A percentile compares a stretch with the other conserved stretches of the same genome.
phyloP scores from a whole-genome alignment of 2,329 filamentous ascomycete species.

The Colletotrichum tanaceti region DNA sequence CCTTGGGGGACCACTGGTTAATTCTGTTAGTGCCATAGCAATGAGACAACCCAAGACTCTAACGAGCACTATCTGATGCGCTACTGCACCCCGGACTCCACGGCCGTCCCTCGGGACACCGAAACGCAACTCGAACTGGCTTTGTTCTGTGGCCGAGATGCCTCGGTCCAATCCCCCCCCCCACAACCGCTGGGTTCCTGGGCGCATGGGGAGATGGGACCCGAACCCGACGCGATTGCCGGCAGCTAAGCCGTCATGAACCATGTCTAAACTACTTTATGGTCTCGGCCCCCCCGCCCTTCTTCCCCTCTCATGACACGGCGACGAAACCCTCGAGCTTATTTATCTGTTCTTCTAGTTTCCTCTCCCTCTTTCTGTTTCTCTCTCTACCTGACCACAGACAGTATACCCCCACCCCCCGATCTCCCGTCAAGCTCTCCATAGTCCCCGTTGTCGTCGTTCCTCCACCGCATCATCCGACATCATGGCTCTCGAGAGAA shows the following conservation, averaged over 20 bases:
- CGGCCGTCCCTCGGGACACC: constrained; percentile 11
- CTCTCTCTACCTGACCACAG: background rate
- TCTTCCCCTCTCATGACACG: constrained; percentile 8
- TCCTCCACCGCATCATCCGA: constrained; percentile 44
- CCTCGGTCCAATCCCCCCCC: constrained; percentile 37
- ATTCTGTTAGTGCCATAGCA: background rate
- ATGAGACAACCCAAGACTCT: fast-evolving
- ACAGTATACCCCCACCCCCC: background rate
- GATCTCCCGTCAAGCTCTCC: background rate
- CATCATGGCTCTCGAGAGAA: constrained; percentile 83
- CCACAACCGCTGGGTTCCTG: constrained; percentile 28
- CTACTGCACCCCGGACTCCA: constrained; percentile 38
- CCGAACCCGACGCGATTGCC: constrained; percentile 37
- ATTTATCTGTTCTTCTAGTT: constrained; percentile 9
- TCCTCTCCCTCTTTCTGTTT: no score
- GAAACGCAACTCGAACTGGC: constrained; percentile 20
- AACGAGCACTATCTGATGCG: constrained; percentile 18
- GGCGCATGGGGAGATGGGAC: constrained; percentile 14
- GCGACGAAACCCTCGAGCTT: constrained; percentile 33
- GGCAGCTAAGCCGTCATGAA: constrained; percentile 35
- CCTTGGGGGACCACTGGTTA: background rate
- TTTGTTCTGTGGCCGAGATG: constrained; percentile 32
- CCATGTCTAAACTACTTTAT: constrained; percentile 32
- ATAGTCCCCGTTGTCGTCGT: constrained; percentile 1
- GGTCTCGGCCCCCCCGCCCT: constrained; percentile 1